phyloP scores from a whole-genome alignment of 129 eudicot genomes.

The Lactuca saligna region DNA sequence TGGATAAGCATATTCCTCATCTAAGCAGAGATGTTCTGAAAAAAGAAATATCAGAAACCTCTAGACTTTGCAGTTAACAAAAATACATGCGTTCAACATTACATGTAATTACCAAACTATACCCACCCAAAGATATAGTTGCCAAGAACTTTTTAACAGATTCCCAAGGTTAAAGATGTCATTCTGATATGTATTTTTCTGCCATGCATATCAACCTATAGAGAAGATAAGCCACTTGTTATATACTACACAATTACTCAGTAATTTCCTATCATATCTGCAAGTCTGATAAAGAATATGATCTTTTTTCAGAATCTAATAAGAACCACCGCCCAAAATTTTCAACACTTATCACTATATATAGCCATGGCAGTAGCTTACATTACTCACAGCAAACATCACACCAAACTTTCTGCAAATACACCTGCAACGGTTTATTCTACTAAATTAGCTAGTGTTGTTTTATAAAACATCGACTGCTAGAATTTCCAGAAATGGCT shows the following conservation, averaged over 20 bases:
- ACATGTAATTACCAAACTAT: slow-evolving; percentile 19
- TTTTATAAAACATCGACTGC: background rate
- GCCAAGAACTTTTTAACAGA: background rate
- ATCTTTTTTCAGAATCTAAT: slow-evolving; percentile 30
- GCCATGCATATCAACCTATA: slow-evolving; percentile 33
- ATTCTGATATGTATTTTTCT: slow-evolving; percentile 14
- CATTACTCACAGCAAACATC: slow-evolving; percentile 23
- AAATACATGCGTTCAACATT: slow-evolving; percentile 10
- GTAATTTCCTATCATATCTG: slow-evolving; percentile 21
- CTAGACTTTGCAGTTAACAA: slow-evolving; percentile 16
- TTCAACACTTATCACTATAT: slow-evolving; percentile 32
- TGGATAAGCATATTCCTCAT: slow-evolving; percentile 21
- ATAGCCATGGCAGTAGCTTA: slow-evolving; percentile 23
- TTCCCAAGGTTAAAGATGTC: slow-evolving; percentile 17
- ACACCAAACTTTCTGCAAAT: background rate
- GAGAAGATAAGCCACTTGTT: slow-evolving; percentile 20
- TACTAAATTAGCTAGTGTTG: slow-evolving; percentile 1
- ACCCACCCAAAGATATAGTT: slow-evolving; percentile 12
- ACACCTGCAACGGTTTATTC: background rate
- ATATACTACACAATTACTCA: background rate
- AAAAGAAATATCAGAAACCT: slow-evolving; percentile 8
- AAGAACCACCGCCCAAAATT: slow-evolving; percentile 12
- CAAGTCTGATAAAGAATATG: slow-evolving; percentile 25
- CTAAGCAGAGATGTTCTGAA: slow-evolving; percentile 3
- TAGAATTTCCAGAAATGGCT: slow-evolving; percentile 34